phyloP scores from a whole-genome alignment of 768 basidiomycete species.

The Boletus rex-veris region DNA sequence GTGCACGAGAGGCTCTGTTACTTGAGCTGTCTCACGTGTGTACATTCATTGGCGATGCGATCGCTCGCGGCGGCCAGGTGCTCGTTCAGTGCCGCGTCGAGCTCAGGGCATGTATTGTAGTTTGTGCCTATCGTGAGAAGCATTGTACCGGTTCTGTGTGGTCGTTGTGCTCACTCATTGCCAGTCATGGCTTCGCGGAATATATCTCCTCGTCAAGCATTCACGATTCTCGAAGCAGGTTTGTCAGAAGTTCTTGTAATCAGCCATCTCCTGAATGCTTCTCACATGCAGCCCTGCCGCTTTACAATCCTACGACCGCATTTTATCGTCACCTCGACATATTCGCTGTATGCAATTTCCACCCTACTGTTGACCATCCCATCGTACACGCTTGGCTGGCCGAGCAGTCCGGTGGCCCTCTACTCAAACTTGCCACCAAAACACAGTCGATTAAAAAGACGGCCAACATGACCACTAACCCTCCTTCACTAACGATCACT shows the following conservation, averaged over 20 bases:
- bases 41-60: conserved; percentile 42
- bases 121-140: conserved; percentile 49
- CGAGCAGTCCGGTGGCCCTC: conserved; percentile 23
- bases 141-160: neutral
- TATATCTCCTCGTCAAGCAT: conserved; percentile 39
- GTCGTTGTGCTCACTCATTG: neutral
- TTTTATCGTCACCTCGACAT: conserved; percentile 48
- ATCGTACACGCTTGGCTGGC: conserved; percentile 38
- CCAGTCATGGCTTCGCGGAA: conserved; percentile 47
- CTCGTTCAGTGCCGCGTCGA: conserved; percentile 56
- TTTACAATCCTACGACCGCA: conserved; percentile 47
- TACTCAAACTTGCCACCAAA: conserved; percentile 13
- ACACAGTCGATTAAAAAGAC: conserved; percentile 8
- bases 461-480: neutral
- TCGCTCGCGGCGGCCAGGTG: conserved; percentile 41
- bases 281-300: conserved; percentile 41
- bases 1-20: conserved; percentile 39
- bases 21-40: conserved; percentile 46
- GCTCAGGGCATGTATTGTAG: conserved; percentile 49
- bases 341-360: conserved; percentile 40
- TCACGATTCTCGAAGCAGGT: conserved; percentile 43
- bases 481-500: conserved; percentile 12
- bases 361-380: conserved; percentile 40
- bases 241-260: neutral
- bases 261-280: neutral